Conservation (phyloP, 495 filamentous ascomycete genomes). For the Penicillium coffeae region DNA sequence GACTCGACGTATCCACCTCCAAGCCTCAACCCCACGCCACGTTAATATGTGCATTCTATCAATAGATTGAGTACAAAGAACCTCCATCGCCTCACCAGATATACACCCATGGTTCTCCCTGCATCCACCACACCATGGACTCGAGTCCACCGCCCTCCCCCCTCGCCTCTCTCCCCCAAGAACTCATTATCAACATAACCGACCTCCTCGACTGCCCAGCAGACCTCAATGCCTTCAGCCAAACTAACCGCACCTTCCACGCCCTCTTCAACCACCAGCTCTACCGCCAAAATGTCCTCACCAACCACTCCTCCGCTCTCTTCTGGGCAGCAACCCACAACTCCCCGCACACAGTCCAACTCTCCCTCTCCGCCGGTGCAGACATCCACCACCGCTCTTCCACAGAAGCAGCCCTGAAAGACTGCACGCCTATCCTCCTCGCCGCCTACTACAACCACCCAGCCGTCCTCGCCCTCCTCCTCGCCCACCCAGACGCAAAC, state of each 20-base stretch:
- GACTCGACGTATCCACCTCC: no score
- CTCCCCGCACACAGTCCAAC: constrained; percentile 3
- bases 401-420: constrained; percentile 8
- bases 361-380: constrained; percentile 14
- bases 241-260: constrained; percentile 7
- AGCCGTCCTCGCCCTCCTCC: constrained; percentile 9
- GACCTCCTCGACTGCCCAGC: constrained; percentile 1
- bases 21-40: neutral
- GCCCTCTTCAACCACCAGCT: constrained; percentile 13
- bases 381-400: constrained; percentile 10
- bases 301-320: constrained; percentile 4
- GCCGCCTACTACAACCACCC: constrained; percentile 15
- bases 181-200: constrained; percentile 15
- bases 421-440: constrained; percentile 16
- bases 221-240: constrained; percentile 16
- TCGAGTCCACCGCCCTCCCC: neutral
- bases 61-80: no score
- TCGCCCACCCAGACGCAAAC: constrained; percentile 11
- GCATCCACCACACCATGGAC: constrained; percentile 3
- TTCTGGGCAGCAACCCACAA: constrained; percentile 17
- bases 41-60: no score
- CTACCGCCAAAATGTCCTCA: constrained; percentile 12
- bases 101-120: neutral
- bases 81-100: no score
- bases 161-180: constrained; percentile 9